Evolutionary conservation across 768 basidiomycete genomes (phyloP).

Genomic region (Dentipellis sp.): DNA sequence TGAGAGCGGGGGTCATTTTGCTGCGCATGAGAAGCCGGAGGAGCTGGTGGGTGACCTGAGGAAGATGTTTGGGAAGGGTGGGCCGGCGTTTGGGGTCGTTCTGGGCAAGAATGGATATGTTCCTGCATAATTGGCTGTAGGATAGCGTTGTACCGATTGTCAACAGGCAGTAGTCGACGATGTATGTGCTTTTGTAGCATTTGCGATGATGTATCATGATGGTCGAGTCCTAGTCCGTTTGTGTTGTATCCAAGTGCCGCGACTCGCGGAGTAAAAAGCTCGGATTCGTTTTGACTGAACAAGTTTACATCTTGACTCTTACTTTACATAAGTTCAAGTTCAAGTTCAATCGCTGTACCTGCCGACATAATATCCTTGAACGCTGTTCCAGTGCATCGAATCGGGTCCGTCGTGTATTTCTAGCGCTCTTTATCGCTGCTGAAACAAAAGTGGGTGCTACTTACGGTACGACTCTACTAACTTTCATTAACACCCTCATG

Average conservation of each 20-base stretch:
- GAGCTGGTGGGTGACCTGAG: neutral
- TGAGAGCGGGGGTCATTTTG: constrained; percentile 10
- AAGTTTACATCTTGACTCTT: too few relatives aligned
- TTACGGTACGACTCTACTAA: neutral
- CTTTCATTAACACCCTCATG: neutral
- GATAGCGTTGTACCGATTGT: too few relatives aligned
- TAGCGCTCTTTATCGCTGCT: neutral
- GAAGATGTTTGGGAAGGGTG: constrained; percentile 4
- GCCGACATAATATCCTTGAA: neutral
- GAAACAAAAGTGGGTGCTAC: neutral
- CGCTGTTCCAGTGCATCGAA: neutral
- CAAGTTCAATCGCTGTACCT: too few relatives aligned
- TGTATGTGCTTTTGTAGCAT: too few relatives aligned
- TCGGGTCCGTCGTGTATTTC: neutral
- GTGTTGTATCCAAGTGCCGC: too few relatives aligned
- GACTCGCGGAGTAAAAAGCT: too few relatives aligned
- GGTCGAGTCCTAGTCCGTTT: too few relatives aligned
- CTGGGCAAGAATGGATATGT: neutral
- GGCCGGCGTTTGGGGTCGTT: constrained; percentile 2
- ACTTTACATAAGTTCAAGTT: too few relatives aligned
- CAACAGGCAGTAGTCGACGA: too few relatives aligned
- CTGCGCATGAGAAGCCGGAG: neutral
- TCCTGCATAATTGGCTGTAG: too few relatives aligned
- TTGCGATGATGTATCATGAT: too few relatives aligned
- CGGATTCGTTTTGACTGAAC: too few relatives aligned